Base-by-base conservation (phyloP, 805 yeast species). In the Zygosaccharomyces siamensis region DNA sequence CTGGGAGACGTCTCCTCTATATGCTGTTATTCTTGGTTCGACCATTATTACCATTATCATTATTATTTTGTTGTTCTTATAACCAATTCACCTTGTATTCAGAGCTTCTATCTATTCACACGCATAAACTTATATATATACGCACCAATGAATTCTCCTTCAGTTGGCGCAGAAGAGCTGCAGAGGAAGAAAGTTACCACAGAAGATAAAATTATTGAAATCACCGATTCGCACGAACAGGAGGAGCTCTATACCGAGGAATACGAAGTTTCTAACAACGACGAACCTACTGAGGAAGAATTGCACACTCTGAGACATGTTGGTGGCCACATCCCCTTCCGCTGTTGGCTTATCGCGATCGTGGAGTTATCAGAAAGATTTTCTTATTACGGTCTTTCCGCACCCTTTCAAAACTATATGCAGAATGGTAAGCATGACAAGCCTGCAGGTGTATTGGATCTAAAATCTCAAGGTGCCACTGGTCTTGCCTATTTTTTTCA, bases 361-460 rank as follows among this genome's bases (percentile, higher is more conserved):
- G 87, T 86, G 36, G 95, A 86, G 70, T 78, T 86, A 53, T 79
- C 90, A 42, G 95, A 86, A 68, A 78, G 95, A 56, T 86, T 86
- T 64, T 77, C 92, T 10, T 86, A 82, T 72, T 86, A 86, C 60
- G 93, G 95, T 61, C 71, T 84, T 51, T 76, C 83, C 41, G 85
- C 86, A 50, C 85, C 88, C 6, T 81, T 86, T 70, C 84, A 80
- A 70, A 86, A 86, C 70, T 86, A 84, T 67, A 83, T 86, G 84
- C 86, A 83, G 65, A 71, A 79, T 56, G 55, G 72, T 45, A 72
- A 75, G 42, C 58, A 58, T 43, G 74, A 64, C 64, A 68, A 60
- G 56, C 76, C 60, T 32, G 54, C 59, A 28, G 86, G 89, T 66
- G 80, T 83, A 8, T 73, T 86, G 51, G 75, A 76, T 42, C 72